Evolutionary conservation across 2,329 filamentous ascomycete genomes (phyloP), one percentile per base, ranked within the genome.

Genomic region (Bimuria novae-zelandiae): DNA sequence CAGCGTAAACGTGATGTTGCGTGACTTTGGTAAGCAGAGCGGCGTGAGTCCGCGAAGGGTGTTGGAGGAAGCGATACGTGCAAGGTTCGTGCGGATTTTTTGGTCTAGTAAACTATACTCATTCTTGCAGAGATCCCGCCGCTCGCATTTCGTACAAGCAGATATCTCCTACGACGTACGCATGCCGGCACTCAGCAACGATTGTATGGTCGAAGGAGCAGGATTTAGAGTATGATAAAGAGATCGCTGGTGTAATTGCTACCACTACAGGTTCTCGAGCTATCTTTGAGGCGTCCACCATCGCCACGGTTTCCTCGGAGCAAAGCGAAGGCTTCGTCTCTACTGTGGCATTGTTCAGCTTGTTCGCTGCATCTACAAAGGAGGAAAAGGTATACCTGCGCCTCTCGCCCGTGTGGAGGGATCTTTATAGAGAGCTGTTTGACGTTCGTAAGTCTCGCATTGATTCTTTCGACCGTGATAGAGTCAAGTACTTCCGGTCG

Each of bases 271-370:
- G 77, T 59, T 71, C 72, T 39, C 73, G 70, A 10, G 73, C 88
- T 21, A 83, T 78, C 10, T 85, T 94, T 61, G 88, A 86, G 36
- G 96, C 97, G 88, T 80, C 77, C 3, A 80, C 82, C 0, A 75
- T 95, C 37, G 89, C 91, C 10, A 88, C 91, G 0, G 85, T 91
- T 0, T 88, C 91, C 48, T 62, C 80, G 11, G 85, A 87, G 59
- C 92, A 99, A 69, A 95, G 94, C 5, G 92, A 97, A 72, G 87
- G 88, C 1, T 97, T 88, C 62, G 82, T 94, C 36, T 89, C 92
- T 5, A 96, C 92, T 0, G 81, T 85, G 11, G 90, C 89, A 1
- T 76, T 99, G 1, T 97, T 96, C 70, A 82, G 89, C 35, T 80
- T 96, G 0, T 96, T 92, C 59, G 85, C 86, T 1, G 82, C 84